These are phyloP conservation scores for Phytophthora pluvialis DNA, from an alignment of 352 stramenopile genomes.

Conservation along the genomic window DNA sequence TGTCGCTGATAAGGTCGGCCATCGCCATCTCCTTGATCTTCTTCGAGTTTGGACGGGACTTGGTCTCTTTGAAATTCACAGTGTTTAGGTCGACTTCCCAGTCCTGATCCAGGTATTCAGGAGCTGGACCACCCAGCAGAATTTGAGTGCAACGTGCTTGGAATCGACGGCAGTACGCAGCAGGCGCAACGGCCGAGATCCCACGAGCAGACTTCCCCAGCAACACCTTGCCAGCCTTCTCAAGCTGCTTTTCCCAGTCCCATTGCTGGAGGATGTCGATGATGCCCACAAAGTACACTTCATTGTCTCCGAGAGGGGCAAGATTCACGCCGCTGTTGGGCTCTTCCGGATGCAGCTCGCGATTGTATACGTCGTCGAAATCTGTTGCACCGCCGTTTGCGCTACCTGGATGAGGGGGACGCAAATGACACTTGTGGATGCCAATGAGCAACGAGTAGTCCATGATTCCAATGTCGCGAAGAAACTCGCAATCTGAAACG, in stretches of 20 bases:
- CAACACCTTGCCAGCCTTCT: constrained; percentile 77
- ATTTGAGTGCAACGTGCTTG: constrained; percentile 64
- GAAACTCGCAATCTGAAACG: constrained; percentile 63
- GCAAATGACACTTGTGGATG: constrained; percentile 67
- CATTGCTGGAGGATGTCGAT: constrained; percentile 89
- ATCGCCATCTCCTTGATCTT: constrained; percentile 32
- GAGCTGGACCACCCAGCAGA: constrained; percentile 37
- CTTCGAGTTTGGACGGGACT: constrained; percentile 31
- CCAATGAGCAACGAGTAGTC: constrained; percentile 81
- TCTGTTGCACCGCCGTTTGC: constrained; percentile 8
- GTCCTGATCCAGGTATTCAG: constrained; percentile 39
- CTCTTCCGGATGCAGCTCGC: constrained; percentile 27
- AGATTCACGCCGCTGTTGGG: constrained; percentile 32
- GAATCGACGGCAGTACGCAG: constrained; percentile 75
- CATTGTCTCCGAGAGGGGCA: constrained; percentile 34
- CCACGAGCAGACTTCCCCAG: constrained; percentile 67
- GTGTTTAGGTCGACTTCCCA: constrained; percentile 30
- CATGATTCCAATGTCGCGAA: constrained; percentile 78
- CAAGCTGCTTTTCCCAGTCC: constrained; percentile 82
- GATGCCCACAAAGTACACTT: constrained; percentile 86
- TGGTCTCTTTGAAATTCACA: constrained; percentile 19
- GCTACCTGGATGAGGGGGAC: constrained; percentile 16
- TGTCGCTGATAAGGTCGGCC: constrained; percentile 21
- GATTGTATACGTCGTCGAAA: constrained; percentile 32
- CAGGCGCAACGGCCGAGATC: constrained; percentile 69